Percentiles rank a stretch among this genome's conserved stretches.
Evolutionary conservation across 2,329 filamentous ascomycete genomes (phyloP).

Genomic region (Calonectria pseudoreteaudii): DNA sequence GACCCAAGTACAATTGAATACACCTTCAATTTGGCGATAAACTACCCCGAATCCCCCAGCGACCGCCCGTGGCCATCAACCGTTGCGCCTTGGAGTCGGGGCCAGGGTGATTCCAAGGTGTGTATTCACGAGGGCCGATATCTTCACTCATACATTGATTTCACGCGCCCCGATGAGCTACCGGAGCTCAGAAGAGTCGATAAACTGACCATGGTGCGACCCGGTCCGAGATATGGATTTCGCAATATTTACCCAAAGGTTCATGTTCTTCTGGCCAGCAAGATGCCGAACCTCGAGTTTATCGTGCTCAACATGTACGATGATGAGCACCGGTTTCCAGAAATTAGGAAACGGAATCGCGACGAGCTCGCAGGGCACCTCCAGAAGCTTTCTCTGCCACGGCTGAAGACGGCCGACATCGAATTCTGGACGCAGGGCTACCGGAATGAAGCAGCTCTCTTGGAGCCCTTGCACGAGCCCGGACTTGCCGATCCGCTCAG

Average conservation of each 20-base stretch:
- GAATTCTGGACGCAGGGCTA: slow-evolving; percentile 8
- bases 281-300: slow-evolving; percentile 21
- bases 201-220: not conserved
- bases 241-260: slow-evolving; percentile 16
- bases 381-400: not conserved
- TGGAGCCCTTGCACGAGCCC: not conserved
- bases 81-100: not conserved
- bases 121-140: slow-evolving; percentile 21
- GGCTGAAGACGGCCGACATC: not conserved
- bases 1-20: not conserved
- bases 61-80: slow-evolving; percentile 6
- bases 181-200: not conserved
- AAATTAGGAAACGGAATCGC: not conserved
- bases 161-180: not conserved
- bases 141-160: slow-evolving; percentile 19
- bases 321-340: slow-evolving; percentile 13
- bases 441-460: not conserved
- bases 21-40: slow-evolving; percentile 7
- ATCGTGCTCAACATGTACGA: slow-evolving; percentile 5
- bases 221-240: not conserved
- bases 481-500: slow-evolving; percentile 5
- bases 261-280: slow-evolving; percentile 12
- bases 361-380: slow-evolving; percentile 7
- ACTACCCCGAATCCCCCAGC: slow-evolving; percentile 14
- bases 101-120: not conserved